A percentile compares a stretch with the other conserved stretches of the same genome.
Evolutionary conservation across 1,284 basidiomycete genomes (phyloP).

Genomic region (Golubevia pallescens): DNA sequence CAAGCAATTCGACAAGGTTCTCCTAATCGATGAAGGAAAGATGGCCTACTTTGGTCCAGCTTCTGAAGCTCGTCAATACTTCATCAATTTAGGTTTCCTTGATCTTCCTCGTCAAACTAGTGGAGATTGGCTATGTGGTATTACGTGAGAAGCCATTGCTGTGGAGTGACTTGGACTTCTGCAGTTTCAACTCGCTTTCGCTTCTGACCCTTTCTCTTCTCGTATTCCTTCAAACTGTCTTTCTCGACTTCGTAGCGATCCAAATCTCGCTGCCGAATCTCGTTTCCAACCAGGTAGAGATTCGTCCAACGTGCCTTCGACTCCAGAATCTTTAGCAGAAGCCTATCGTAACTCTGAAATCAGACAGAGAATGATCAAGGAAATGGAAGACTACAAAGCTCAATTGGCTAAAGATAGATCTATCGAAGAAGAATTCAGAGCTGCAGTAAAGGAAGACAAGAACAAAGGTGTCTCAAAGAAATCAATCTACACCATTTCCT

Average conservation of each 20-base stretch:
- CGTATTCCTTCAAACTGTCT: conserved; percentile 11
- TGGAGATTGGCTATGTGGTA: conserved; percentile 35
- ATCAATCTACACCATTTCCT: conserved; percentile 23
- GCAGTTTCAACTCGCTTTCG: no score
- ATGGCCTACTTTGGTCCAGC: conserved; percentile 56
- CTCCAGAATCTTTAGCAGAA: conserved; percentile 31
- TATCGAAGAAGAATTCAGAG: conserved; percentile 25
- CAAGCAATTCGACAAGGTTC: conserved; percentile 66
- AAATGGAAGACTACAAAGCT: conserved; percentile 26
- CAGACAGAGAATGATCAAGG: conserved; percentile 27
- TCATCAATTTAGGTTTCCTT: conserved; percentile 36
- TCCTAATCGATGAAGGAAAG: conserved; percentile 56
- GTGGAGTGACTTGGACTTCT: no score
- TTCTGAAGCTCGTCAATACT: conserved; percentile 42
- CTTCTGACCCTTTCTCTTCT: not conserved
- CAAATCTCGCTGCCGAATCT: conserved; percentile 10
- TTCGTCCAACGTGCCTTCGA: conserved; percentile 27
- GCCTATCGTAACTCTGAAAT: conserved; percentile 32
- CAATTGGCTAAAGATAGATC: conserved; percentile 14
- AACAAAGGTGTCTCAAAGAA: conserved; percentile 21
- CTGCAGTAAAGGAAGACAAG: conserved; percentile 24
- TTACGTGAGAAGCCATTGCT: no score
- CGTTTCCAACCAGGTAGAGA: conserved; percentile 37
- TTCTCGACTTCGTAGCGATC: no score
- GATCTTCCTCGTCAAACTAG: conserved; percentile 48